Base-by-base conservation (phyloP, 257 asterid genomes). In the Parsonsia alboflavescens region DNA sequence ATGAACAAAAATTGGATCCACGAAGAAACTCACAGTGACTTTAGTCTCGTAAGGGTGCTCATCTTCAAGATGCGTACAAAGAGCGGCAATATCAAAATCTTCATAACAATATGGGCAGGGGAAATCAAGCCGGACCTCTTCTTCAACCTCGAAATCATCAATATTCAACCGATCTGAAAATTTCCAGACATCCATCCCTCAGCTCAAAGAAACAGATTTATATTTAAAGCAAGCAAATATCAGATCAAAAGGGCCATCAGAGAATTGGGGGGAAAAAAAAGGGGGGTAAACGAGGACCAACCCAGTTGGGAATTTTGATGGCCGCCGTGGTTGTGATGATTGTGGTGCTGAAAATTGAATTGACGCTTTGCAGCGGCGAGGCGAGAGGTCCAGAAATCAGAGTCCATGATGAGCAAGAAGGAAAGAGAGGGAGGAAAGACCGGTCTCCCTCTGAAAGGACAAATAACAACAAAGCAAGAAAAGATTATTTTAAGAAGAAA, bases 51-150 rank as follows among this genome's bases (percentile, higher is more conserved):
- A 83, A n/a, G 96, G 79, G 68, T 88, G 96, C 13, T 91, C 90
- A 78, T 88, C 88, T 75, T 93, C 96, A 0, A 93, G 96, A 86
- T 93, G 96, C 6, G 88, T 83, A 84, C 96, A 91, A 75, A 93
- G 93, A 68, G 96, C 89, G n/a, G 85, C 83, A 49, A 86, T 71
- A 81, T 93, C 98, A 66, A 87, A 91, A 70, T 93, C 97, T 73
- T 89, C 96, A 49, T 78, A 89, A 61, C 98, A 93, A 89, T 84
- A 91, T 15, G 97, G 97, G 78, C 96, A 93, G 6, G 90, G 87
- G 45, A 84, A 85, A 78, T 91, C 93, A 76, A 90, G 90, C 56
- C 88, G 88, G 87, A 69, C 74, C 84, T 91, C 97, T 75, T 89
- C 97, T 76, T 93, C 97, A 71, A 81, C 84, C 82, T 88, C 96